Evolutionary conservation across 2,329 filamentous ascomycete genomes (phyloP).

Genomic region (Lasiodiplodia gonubiensis): DNA sequence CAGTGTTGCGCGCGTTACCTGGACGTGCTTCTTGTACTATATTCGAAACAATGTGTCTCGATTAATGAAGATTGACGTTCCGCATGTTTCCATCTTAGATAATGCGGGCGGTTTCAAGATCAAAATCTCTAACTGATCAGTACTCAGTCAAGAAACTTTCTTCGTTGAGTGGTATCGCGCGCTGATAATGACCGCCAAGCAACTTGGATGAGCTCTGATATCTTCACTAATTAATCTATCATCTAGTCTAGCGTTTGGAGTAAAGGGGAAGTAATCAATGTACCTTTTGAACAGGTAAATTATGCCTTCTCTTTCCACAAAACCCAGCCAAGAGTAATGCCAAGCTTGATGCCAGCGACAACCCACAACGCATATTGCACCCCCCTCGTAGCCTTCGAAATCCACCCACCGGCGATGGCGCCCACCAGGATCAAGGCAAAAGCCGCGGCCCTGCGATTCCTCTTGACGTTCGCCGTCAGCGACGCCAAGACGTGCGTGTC

Average conservation of each 20-base stretch:
- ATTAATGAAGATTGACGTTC: too few relatives aligned
- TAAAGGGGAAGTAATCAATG: background rate
- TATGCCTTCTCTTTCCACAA: conserved; percentile 9
- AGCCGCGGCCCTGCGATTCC: conserved; percentile 59
- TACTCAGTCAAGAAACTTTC: too few relatives aligned
- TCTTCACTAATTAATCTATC: background rate
- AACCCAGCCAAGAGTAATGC: conserved; percentile 48
- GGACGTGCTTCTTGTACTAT: too few relatives aligned
- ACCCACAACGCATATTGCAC: conserved; percentile 59
- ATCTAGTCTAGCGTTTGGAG: background rate
- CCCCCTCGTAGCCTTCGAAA: conserved; percentile 58
- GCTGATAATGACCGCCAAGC: background rate
- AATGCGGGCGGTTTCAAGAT: too few relatives aligned
- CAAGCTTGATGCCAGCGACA: conserved; percentile 48
- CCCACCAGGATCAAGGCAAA: conserved; percentile 60
- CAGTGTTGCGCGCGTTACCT: background rate
- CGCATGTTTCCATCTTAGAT: too few relatives aligned
- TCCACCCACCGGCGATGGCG: conserved; percentile 60
- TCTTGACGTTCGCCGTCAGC: conserved; percentile 54
- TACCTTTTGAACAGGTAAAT: background rate
- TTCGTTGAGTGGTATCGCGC: too few relatives aligned
- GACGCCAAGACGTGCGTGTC: conserved; percentile 60
- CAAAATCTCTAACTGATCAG: too few relatives aligned
- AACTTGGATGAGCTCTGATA: background rate
- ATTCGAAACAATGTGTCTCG: too few relatives aligned